Conservation (phyloP, 2,329 filamentous ascomycete genomes). For the Curvularia sp. region DNA sequence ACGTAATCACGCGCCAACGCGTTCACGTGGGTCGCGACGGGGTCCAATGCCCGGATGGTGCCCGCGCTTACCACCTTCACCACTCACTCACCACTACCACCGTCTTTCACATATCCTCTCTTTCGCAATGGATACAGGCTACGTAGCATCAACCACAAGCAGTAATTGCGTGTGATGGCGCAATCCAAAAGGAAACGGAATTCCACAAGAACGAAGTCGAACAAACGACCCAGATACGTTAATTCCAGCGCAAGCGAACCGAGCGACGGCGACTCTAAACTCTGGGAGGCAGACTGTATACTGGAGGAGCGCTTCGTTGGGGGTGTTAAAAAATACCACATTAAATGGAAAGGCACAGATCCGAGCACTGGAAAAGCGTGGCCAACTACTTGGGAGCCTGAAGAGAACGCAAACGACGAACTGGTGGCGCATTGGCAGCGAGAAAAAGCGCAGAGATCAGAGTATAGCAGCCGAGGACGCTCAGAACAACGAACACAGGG, state of each 20-base stretch:
- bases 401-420: constrained; percentile 42
- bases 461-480: constrained; percentile 4
- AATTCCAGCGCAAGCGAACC: constrained; percentile 17
- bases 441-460: constrained; percentile 6
- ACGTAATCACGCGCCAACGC: constrained; percentile 9
- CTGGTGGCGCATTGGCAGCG: constrained; percentile 45
- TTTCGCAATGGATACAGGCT: constrained; percentile 33
- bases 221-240: constrained; percentile 28
- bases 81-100: constrained; percentile 1
- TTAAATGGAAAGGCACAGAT: constrained; percentile 64
- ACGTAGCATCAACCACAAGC: constrained; percentile 9
- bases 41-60: constrained; percentile 2
- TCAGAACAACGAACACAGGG: neutral
- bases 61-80: constrained; percentile 11
- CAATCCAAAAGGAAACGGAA: constrained; percentile 34
- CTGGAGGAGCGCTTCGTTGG: constrained; percentile 29
- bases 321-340: constrained; percentile 54
- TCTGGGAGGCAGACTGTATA: constrained; percentile 28
- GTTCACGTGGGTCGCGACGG: constrained; percentile 2
- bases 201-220: constrained; percentile 18
- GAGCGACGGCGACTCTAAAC: neutral
- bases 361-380: constrained; percentile 58
- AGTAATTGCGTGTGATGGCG: constrained; percentile 40
- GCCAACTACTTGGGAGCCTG: constrained; percentile 61
- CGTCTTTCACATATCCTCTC: neutral